Conservation (phyloP, 192 early-diverging fungal genomes). For the Linnemannia exigua region DNA sequence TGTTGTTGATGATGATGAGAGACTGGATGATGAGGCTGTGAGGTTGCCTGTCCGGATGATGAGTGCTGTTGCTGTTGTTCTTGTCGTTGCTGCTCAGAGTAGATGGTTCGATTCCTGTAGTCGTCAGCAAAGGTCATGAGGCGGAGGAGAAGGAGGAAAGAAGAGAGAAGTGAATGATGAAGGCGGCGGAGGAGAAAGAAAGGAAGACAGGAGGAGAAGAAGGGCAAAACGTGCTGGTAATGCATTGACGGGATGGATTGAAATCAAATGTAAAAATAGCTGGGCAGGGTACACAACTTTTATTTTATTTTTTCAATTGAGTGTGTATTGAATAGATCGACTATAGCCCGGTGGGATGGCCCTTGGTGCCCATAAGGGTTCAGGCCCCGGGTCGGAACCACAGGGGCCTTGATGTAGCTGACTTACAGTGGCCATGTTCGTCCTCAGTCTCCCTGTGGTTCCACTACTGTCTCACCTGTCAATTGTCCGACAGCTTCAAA, state of each 20-base stretch:
- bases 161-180: not conserved
- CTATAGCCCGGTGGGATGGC: not conserved
- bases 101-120: conserved; percentile 1
- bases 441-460: not conserved
- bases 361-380: no score
- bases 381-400: not conserved
- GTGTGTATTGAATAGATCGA: not conserved
- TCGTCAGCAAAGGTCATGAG: not conserved
- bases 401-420: not conserved
- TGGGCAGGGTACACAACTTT: not conserved
- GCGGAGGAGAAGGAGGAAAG: not conserved
- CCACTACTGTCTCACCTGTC: not conserved
- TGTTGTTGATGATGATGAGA: not conserved
- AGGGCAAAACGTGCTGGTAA: not conserved
- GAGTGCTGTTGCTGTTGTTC: not conserved
- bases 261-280: not conserved
- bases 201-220: not conserved
- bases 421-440: not conserved
- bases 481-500: not conserved
- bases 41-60: not conserved
- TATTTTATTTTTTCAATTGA: not conserved
- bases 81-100: not conserved
- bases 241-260: not conserved
- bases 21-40: not conserved
- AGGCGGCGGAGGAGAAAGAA: not conserved